These are phyloP conservation scores for Scutellaria galericulata DNA, from an alignment of 257 asterid species.

Conservation along the genomic window DNA sequence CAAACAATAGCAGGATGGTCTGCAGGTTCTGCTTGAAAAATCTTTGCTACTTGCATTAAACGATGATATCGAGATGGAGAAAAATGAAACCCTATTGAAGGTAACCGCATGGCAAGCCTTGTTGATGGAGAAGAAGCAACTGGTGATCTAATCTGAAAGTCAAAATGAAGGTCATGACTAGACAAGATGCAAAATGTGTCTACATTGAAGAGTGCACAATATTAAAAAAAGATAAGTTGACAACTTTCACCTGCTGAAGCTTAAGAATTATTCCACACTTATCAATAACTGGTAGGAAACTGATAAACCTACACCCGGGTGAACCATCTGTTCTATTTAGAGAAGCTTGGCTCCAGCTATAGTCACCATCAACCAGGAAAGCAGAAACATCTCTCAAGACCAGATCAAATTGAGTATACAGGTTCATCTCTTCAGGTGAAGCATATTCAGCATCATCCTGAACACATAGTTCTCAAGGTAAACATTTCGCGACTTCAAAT, in stretches of 20 bases:
- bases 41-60: constrained; percentile 80
- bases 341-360: constrained; percentile 68
- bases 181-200: constrained; percentile 7
- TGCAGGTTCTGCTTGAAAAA: constrained; percentile 66
- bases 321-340: constrained; percentile 42
- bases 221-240: constrained; percentile 26
- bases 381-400: constrained; percentile 94
- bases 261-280: constrained; percentile 85
- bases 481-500: constrained; percentile 29
- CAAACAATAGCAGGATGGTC: constrained; percentile 51
- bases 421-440: constrained; percentile 75
- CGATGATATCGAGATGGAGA: constrained; percentile 99
- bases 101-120: constrained; percentile 85
- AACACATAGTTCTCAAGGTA: constrained; percentile 37
- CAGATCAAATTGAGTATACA: constrained; percentile 90
- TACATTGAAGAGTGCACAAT: constrained; percentile 4
- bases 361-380: constrained; percentile 94
- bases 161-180: constrained; percentile 31
- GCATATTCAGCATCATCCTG: constrained; percentile 76
- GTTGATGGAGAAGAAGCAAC: constrained; percentile 78
- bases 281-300: constrained; percentile 84
- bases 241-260: constrained; percentile 88
- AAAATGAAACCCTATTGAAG: constrained; percentile 86
- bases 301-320: constrained; percentile 49
- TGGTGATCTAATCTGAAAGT: constrained; percentile 75